Evolutionary conservation across 768 basidiomycete species (phyloP).

Genomic region (Leccinum broughii): DNA sequence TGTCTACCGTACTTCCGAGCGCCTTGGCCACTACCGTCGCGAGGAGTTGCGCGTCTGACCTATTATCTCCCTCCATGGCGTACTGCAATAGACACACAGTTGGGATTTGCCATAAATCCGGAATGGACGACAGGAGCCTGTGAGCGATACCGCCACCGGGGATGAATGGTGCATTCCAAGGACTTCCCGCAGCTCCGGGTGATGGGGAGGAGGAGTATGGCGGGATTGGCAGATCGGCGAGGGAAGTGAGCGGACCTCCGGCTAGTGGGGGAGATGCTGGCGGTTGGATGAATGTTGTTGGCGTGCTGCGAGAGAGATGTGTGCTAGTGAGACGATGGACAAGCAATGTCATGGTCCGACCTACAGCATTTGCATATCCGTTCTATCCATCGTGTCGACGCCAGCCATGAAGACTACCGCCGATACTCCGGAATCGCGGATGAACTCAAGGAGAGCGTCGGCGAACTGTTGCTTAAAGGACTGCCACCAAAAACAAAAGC

Average conservation of each 20-base stretch:
- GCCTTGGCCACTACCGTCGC: constrained; percentile 55
- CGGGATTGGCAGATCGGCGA: constrained; percentile 52
- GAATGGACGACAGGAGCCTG: constrained; percentile 61
- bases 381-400: constrained; percentile 71
- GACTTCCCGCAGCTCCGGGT: constrained; percentile 32
- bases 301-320: constrained; percentile 44
- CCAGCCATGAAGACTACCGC: constrained; percentile 69
- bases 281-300: constrained; percentile 60
- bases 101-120: constrained; percentile 50
- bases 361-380: constrained; percentile 78
- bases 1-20: constrained; percentile 37
- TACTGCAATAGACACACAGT: constrained; percentile 67
- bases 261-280: constrained; percentile 44
- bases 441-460: constrained; percentile 55
- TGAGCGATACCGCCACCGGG: constrained; percentile 77
- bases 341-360: constrained; percentile 24
- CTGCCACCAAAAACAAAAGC: constrained; percentile 35
- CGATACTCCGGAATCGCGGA: constrained; percentile 47
- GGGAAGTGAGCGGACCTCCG: constrained; percentile 43
- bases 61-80: constrained; percentile 82
- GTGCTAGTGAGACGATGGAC: constrained; percentile 5
- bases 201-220: constrained; percentile 52
- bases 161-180: constrained; percentile 60
- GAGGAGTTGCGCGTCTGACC: constrained; percentile 64
- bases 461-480: constrained; percentile 69